Conservation (phyloP, 805 yeast species). For the Tetrapisispora pingtungensis region DNA sequence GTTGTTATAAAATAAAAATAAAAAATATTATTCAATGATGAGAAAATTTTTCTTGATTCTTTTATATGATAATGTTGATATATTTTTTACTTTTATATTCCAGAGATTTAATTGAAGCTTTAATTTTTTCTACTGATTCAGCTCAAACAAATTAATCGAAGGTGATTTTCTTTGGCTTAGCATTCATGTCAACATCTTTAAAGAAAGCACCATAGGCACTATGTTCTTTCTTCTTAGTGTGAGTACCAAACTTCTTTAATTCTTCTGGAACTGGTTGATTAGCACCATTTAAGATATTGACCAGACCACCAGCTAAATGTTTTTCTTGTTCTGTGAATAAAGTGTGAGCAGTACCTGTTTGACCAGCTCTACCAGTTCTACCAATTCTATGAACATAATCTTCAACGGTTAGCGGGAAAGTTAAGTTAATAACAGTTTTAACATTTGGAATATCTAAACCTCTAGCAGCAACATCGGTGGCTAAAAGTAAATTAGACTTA, state of each 20-base stretch:
- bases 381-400: conserved; percentile 97
- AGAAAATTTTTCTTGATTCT: no score
- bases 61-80: no score
- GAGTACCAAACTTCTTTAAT: conserved; percentile 88
- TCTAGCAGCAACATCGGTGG: conserved; percentile 98
- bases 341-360: conserved; percentile 89
- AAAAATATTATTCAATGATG: no score
- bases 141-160: conserved; percentile 37
- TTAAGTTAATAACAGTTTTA: conserved; percentile 85
- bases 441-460: conserved; percentile 97
- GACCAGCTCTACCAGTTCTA: conserved; percentile 97
- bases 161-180: conserved; percentile 83
- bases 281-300: conserved; percentile 88
- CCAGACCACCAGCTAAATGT: conserved; percentile 88
- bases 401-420: conserved; percentile 93
- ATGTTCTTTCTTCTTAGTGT: conserved; percentile 95
- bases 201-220: conserved; percentile 97
- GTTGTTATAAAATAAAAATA: no score
- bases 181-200: conserved; percentile 80
- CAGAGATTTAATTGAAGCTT: no score
- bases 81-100: no score
- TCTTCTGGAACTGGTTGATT: conserved; percentile 94
- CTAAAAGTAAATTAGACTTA: conserved; percentile 62
- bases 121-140: no score
- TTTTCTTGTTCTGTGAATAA: conserved; percentile 94